These are phyloP conservation scores for Ampelocalamus luodianensis DNA, from an alignment of 176 grass and related monocot species.

Conservation along the genomic window DNA sequence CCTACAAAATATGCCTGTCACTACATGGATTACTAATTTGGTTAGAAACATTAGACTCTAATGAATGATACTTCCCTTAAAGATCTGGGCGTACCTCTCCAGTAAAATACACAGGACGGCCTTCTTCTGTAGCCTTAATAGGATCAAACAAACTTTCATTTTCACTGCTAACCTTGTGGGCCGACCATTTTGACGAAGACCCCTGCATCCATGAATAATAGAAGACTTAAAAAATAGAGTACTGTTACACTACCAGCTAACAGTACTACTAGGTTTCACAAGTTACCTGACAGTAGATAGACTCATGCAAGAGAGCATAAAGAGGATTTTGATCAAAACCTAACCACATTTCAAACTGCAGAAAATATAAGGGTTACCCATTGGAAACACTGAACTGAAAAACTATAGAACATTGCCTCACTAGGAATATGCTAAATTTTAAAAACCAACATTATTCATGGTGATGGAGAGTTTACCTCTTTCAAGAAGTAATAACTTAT, in stretches of 20 bases:
- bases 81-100: conserved; percentile 68
- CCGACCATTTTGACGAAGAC: conserved; percentile 87
- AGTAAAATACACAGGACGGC: conserved; percentile 77
- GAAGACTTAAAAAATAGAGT: conserved; percentile 34
- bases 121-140: conserved; percentile 76
- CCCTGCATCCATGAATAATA: conserved; percentile 57
- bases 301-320: conserved; percentile 85
- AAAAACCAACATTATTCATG: conserved; percentile 20
- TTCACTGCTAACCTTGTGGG: conserved; percentile 59
- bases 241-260: background rate
- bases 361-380: conserved; percentile 32
- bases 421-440: background rate
- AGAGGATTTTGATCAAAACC: conserved; percentile 85
- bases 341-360: conserved; percentile 86
- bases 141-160: conserved; percentile 75
- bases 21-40: background rate
- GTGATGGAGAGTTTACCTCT: conserved; percentile 59
- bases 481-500: conserved; percentile 86
- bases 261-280: conserved; percentile 33
- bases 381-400: conserved; percentile 24
- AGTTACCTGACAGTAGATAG: conserved; percentile 90
- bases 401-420: background rate
- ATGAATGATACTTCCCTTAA: background rate
- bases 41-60: background rate
- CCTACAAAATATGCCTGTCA: background rate